These are phyloP conservation scores for Aegle marmelos DNA, from an alignment of 345 rosid genomes.

Conservation along the genomic window DNA sequence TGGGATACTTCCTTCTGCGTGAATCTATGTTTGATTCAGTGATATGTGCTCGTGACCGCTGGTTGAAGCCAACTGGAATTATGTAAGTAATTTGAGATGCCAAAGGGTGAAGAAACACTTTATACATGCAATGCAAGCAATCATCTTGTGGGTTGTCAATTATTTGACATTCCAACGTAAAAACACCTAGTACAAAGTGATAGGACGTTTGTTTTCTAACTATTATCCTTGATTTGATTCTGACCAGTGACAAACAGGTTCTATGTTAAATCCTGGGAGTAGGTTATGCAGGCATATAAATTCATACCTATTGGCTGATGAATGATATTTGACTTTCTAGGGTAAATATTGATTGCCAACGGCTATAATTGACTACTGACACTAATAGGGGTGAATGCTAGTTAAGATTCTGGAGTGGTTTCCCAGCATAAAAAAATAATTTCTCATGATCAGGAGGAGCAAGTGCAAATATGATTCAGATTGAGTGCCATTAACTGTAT, in stretches of 20 bases:
- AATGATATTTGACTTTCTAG: background rate
- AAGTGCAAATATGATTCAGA: background rate
- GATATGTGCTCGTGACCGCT: slow-evolving; percentile 93
- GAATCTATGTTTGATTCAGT: slow-evolving; percentile 99
- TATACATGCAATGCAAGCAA: too few relatives aligned
- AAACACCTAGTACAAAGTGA: background rate
- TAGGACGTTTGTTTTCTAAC: background rate
- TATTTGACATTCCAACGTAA: background rate
- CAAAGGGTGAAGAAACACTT: background rate
- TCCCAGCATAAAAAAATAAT: background rate
- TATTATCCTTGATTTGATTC: background rate
- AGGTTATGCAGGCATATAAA: background rate
- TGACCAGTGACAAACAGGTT: background rate
- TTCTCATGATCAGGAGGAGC: background rate
- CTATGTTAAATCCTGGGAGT: background rate
- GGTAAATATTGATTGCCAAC: background rate
- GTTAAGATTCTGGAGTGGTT: background rate
- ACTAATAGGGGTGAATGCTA: background rate
- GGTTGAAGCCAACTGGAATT: slow-evolving; percentile 89
- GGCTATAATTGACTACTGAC: background rate
- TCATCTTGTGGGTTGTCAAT: background rate
- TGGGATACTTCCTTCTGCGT: slow-evolving; percentile 95
- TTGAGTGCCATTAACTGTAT: background rate
- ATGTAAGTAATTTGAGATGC: slow-evolving; percentile 52
- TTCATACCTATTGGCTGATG: background rate